A percentile compares a stretch with the other conserved stretches of the same genome.
Evolutionary conservation across 306 rosid genomes (phyloP).

Genomic region (Chamaecrista fasciculata): DNA sequence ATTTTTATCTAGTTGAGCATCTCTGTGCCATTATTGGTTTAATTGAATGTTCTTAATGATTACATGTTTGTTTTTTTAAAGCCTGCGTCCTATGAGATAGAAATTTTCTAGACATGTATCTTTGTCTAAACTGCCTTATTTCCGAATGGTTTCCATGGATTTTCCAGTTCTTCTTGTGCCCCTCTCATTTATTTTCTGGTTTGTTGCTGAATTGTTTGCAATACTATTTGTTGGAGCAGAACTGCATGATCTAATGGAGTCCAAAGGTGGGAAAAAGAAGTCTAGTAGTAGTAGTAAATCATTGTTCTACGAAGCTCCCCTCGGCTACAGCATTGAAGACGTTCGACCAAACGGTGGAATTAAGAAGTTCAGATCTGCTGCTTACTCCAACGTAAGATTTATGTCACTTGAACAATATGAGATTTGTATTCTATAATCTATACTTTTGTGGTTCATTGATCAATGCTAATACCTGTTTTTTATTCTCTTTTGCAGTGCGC

Average conservation of each 20-base stretch:
- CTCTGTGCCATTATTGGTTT: constrained; percentile 13
- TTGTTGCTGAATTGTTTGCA: not conserved
- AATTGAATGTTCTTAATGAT: not conserved
- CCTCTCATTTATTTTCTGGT: not conserved
- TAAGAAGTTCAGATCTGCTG: constrained; percentile 89
- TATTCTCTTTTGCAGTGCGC: constrained; percentile 60
- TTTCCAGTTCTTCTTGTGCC: not conserved
- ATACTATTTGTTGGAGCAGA: constrained; percentile 20
- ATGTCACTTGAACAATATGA: not conserved
- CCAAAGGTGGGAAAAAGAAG: constrained; percentile 80
- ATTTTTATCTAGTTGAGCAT: not conserved
- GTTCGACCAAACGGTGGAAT: constrained; percentile 81
- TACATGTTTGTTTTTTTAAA: not conserved
- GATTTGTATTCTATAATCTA: not conserved
- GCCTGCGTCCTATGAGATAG: not conserved
- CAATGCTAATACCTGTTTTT: not conserved
- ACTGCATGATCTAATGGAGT: constrained; percentile 76
- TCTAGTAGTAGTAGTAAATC: constrained; percentile 69
- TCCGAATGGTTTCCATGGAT: too few relatives aligned
- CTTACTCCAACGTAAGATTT: constrained; percentile 73
- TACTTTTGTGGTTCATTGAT: not conserved
- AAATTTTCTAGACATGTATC: too few relatives aligned
- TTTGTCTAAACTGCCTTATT: not conserved
- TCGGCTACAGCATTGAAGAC: constrained; percentile 88
- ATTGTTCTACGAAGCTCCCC: constrained; percentile 80